phyloP scores from a whole-genome alignment of 192 early-diverging fungal species.

The Phycomyces blakesleeanus region DNA sequence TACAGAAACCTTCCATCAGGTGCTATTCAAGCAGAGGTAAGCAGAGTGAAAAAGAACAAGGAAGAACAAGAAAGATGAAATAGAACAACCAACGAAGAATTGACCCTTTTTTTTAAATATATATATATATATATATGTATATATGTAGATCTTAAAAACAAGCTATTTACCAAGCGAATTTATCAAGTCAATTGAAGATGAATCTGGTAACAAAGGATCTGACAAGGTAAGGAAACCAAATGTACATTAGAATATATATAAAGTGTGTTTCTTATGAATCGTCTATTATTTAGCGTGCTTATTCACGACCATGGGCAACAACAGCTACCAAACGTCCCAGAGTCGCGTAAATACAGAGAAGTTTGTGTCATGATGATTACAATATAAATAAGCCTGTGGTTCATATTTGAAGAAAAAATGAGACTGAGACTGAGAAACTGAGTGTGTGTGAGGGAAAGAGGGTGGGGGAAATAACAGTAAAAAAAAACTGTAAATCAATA shows the following conservation, averaged over 20 bases:
- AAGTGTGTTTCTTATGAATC: neutral
- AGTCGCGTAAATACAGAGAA: neutral
- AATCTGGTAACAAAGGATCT: slow-evolving; percentile 1
- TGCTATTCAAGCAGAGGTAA: slow-evolving; percentile 38
- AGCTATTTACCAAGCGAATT: slow-evolving; percentile 30
- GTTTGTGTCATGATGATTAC: no score
- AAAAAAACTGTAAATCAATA: no score
- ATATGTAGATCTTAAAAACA: slow-evolving; percentile 35
- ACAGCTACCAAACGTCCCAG: neutral
- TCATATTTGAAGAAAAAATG: no score
- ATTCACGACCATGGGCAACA: slow-evolving; percentile 1
- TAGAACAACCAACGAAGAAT: neutral
- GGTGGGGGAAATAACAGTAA: no score
- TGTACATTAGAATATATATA: neutral
- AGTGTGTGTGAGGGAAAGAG: no score
- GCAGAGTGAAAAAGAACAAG: no score
- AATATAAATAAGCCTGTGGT: no score
- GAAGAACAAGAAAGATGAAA: no score
- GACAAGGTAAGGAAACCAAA: slow-evolving; percentile 8
- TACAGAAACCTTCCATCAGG: slow-evolving; percentile 49
- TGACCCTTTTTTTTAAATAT: neutral
- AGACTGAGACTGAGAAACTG: no score
- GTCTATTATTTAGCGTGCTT: no score
- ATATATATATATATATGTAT: no score
- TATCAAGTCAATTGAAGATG: slow-evolving; percentile 1